Conservation (phyloP, 257 asterid species). For the Solanum chiquidenum region DNA sequence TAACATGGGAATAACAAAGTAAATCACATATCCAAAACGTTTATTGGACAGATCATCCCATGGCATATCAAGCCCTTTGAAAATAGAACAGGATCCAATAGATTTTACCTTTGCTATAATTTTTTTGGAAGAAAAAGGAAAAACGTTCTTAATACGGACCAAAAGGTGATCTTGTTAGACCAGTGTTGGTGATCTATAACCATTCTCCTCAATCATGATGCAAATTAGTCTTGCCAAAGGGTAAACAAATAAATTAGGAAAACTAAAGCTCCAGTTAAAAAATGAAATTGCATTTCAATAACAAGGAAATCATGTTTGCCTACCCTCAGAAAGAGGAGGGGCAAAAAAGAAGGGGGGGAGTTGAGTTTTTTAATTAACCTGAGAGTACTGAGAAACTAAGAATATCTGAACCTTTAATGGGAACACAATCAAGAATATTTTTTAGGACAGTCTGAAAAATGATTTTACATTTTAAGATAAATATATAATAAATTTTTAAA, state of each 20-base stretch:
- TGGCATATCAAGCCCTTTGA: background rate
- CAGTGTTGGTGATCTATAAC: background rate
- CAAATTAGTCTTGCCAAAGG: background rate
- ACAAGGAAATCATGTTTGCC: background rate
- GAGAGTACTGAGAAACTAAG: background rate
- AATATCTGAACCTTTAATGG: background rate
- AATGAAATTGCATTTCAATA: background rate
- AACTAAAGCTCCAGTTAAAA: background rate
- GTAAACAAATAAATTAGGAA: background rate
- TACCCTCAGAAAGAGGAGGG: background rate
- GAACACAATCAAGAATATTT: background rate
- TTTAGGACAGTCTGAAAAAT: background rate
- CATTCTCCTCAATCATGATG: background rate
- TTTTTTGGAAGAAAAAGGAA: background rate
- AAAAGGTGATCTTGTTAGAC: background rate
- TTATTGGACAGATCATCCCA: background rate
- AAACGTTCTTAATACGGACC: background rate
- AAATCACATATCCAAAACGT: background rate
- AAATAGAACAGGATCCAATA: background rate
- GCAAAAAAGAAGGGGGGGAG: background rate
- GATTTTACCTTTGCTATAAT: background rate
- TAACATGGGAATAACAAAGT: background rate
- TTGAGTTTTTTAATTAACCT: background rate
- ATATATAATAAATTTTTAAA: background rate
- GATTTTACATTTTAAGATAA: background rate